Conservation (phyloP, 1,284 basidiomycete species). For the Ceratobasidium sp. region DNA sequence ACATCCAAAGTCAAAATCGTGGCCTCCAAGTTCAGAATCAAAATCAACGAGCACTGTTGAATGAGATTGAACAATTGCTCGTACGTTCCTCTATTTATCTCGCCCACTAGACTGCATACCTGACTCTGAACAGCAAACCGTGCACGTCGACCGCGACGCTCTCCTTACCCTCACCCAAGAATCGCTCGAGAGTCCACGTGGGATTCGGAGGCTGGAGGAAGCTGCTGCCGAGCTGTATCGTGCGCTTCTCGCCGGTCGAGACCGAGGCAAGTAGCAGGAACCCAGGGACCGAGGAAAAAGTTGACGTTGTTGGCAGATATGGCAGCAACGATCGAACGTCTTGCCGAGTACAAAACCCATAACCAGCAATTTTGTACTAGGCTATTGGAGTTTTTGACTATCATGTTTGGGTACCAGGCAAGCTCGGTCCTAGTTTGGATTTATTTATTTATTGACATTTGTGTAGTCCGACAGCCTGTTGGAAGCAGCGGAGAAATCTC, state of each 20-base stretch:
- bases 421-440: slow-evolving; percentile 52
- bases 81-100: slow-evolving; percentile 61
- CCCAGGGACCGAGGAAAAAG: not conserved
- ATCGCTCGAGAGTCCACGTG: slow-evolving; percentile 80
- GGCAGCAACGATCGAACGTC: slow-evolving; percentile 92
- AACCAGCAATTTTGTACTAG: slow-evolving; percentile 93
- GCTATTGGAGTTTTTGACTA: slow-evolving; percentile 87
- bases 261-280: slow-evolving; percentile 70
- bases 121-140: slow-evolving; percentile 77
- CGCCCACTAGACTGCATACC: slow-evolving; percentile 35
- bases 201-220: slow-evolving; percentile 83
- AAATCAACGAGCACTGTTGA: slow-evolving; percentile 88
- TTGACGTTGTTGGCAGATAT: slow-evolving; percentile 71
- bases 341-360: slow-evolving; percentile 90
- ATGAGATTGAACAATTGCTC: slow-evolving; percentile 86
- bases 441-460: slow-evolving; percentile 24
- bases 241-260: slow-evolving; percentile 90
- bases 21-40: slow-evolving; percentile 98
- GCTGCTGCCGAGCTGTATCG: slow-evolving; percentile 95
- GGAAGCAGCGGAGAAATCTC: slow-evolving; percentile 54
- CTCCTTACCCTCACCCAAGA: slow-evolving; percentile 86
- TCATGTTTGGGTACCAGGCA: slow-evolving; percentile 90
- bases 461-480: slow-evolving; percentile 58
- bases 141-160: slow-evolving; percentile 86
- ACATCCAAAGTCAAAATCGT: slow-evolving; percentile 96